Evolutionary conservation across 345 rosid genomes (phyloP).

Genomic region (Hirschfeldia incana): DNA sequence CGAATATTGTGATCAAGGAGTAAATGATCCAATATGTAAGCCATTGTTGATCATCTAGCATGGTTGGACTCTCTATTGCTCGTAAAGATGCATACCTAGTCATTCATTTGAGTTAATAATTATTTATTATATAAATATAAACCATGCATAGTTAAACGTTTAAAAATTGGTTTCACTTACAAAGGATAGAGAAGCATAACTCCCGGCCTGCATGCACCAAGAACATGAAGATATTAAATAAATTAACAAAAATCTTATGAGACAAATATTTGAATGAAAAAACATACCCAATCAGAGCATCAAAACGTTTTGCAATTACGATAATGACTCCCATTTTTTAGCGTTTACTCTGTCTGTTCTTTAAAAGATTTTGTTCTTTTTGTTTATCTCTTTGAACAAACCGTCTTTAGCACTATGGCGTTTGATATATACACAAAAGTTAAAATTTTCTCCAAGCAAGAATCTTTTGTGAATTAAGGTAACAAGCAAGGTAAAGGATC

Average conservation of each 20-base stretch:
- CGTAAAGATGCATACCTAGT: slow-evolving; percentile 79
- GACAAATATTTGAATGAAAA: not conserved
- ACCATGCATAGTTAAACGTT: not conserved
- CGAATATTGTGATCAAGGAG: slow-evolving; percentile 82
- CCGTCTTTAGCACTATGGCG: slow-evolving; percentile 39
- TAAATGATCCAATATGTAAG: slow-evolving; percentile 92
- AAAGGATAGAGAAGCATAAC: slow-evolving; percentile 87
- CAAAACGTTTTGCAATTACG: slow-evolving; percentile 61
- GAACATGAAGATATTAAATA: not conserved
- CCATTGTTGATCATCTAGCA: slow-evolving; percentile 91
- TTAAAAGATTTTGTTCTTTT: slow-evolving; percentile 6
- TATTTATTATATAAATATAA: not conserved
- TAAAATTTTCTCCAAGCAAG: slow-evolving; percentile 21
- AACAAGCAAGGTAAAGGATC: slow-evolving; percentile 39
- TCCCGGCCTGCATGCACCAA: slow-evolving; percentile 61
- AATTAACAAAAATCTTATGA: not conserved
- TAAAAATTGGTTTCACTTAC: slow-evolving; percentile 49
- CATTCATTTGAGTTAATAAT: not conserved
- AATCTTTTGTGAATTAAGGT: slow-evolving; percentile 27
- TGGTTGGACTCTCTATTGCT: slow-evolving; percentile 91
- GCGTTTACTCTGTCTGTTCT: not conserved
- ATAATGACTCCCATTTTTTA: slow-evolving; percentile 55
- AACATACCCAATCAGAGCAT: slow-evolving; percentile 64
- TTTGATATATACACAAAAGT: slow-evolving; percentile 30
- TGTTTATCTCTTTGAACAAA: slow-evolving; percentile 34